Evolutionary conservation across 352 stramenopile species (phyloP).

Genomic region (Elongisporangium undulatum): DNA sequence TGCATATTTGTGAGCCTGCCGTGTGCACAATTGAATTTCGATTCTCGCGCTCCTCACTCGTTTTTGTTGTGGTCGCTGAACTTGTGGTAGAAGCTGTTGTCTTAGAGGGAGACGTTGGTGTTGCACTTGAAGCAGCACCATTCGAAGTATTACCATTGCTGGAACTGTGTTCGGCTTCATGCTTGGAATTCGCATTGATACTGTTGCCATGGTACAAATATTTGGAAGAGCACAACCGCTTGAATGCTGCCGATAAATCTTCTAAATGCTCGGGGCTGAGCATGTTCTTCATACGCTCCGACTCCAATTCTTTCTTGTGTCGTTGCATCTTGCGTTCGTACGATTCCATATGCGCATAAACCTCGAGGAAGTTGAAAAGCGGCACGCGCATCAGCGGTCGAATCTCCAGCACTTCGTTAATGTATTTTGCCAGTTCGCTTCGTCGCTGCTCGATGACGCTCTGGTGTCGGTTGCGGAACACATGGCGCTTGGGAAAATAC

Average conservation of each 20-base stretch:
- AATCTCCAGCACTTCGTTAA: conserved; percentile 84
- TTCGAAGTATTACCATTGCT: not conserved
- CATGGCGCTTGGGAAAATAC: conserved; percentile 82
- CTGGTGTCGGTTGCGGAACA: conserved; percentile 82
- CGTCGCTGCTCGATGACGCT: conserved; percentile 84
- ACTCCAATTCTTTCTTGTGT: conserved; percentile 86
- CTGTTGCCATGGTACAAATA: conserved; percentile 67
- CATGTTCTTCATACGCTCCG: conserved; percentile 85
- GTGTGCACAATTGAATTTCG: conserved; percentile 55
- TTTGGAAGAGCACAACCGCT: conserved; percentile 79
- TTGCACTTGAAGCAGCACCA: not conserved
- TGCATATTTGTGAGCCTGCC: conserved; percentile 71
- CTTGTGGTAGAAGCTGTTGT: conserved; percentile 7
- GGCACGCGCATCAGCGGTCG: conserved; percentile 73
- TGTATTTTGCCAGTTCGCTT: conserved; percentile 84
- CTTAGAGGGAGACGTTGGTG: conserved; percentile 15
- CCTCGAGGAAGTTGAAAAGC: conserved; percentile 87
- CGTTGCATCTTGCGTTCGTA: conserved; percentile 82
- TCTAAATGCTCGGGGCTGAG: conserved; percentile 53
- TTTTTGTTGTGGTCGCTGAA: conserved; percentile 25
- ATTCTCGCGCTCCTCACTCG: conserved; percentile 30
- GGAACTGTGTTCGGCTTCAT: conserved; percentile 9
- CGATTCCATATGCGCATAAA: conserved; percentile 85
- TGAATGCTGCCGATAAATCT: conserved; percentile 73
- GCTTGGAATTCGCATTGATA: not conserved